Evolutionary conservation across 345 rosid species (phyloP).

Genomic region (Populus ilicifolia): DNA sequence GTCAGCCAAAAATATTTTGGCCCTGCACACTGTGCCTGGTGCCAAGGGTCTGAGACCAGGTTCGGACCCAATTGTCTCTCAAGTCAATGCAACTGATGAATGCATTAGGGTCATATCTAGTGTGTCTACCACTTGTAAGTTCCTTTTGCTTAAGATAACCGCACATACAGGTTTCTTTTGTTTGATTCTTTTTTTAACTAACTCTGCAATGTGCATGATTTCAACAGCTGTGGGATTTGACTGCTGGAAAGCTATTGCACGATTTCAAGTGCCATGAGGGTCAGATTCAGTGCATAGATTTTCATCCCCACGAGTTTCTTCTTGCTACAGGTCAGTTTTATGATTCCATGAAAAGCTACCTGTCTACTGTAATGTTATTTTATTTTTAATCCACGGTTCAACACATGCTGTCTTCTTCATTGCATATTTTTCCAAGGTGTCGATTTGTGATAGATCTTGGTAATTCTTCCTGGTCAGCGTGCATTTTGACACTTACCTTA

Average conservation of each 20-base stretch:
- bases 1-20: not conserved
- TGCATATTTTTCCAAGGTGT: not conserved
- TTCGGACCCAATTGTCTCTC: not conserved
- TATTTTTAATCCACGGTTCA: conserved; percentile 8
- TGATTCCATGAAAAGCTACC: not conserved
- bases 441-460: not conserved
- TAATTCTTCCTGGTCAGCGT: not conserved
- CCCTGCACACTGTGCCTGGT: too few species aligned
- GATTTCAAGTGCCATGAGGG: conserved; percentile 95
- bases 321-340: conserved; percentile 80
- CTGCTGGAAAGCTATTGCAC: conserved; percentile 91
- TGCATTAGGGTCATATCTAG: not conserved
- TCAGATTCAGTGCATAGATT: conserved; percentile 92
- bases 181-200: conserved; percentile 1
- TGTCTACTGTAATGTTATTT: not conserved
- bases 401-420: not conserved
- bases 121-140: not conserved
- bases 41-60: not conserved
- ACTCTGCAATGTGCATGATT: conserved; percentile 2
- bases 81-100: not conserved
- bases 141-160: not conserved
- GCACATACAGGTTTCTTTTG: not conserved
- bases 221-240: conserved; percentile 93
- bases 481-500: not conserved
- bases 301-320: conserved; percentile 94